Base-by-base conservation (phyloP, 83 land plant species). In the Picea abies region DNA sequence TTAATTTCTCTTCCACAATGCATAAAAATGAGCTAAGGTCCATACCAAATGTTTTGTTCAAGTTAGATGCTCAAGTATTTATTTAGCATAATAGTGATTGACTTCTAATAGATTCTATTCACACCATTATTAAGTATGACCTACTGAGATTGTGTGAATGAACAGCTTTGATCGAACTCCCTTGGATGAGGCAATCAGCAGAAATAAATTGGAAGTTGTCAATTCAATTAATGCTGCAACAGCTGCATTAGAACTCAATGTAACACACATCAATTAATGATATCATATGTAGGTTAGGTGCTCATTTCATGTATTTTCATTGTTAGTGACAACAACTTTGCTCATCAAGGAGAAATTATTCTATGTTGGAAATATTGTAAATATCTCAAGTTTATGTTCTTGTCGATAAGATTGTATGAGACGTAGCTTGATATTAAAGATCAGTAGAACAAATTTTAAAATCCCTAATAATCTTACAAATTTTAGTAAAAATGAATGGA, bases 161-260 rank as follows among this genome's bases (percentile, higher is more conserved):
- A 78, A 32, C 84, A 96, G 99, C 82, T 85, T 94, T 84, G 98
- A 97, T 69, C 85, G 93, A 60, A 97, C 98, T 65, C 98, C 99
- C 63, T 69, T 95, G 82, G 99, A 97, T 79, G 99, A 97, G 85
- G 99, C 96, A 26, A 79, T 97, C 6, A 87, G 83, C 80, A 85
- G 85, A 78, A 93, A 90, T 23, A 92, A 97, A 84, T 72, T 89
- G 84, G 96, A 92, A 4, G 83, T 95, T 14, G 84, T 97, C 16
- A 92, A 97, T 86, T 95, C 94, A 10, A 88, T 94, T 7, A 89
- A 86, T 60, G 64, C 85, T 35, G 90, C 91, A 32, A 86, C 85
- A 22, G 87, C 94, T 16, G 83, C 82, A 82, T 19, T 79, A 58
- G 93, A 93, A 64, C 90, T 93, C 20, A 19, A 76, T 17, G 85